A percentile compares a stretch with the other conserved stretches of the same genome.
These are phyloP conservation scores for Ophiostoma novo-ulmi DNA, from an alignment of 2,329 filamentous ascomycete species.

Conservation along the genomic window DNA sequence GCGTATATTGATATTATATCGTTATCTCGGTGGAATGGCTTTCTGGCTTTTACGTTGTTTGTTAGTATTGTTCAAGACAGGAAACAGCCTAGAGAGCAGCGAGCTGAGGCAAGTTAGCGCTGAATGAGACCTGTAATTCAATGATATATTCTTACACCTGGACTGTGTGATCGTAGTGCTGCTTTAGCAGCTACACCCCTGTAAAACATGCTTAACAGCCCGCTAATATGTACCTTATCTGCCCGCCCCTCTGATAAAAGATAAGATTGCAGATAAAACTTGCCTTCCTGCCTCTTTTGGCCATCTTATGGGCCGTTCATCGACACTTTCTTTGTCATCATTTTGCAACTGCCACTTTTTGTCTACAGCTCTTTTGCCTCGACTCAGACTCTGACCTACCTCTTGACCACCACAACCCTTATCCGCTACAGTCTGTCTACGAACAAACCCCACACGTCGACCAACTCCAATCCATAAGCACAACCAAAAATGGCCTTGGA, in stretches of 20 bases:
- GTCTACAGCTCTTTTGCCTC: background rate
- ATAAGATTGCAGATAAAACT: background rate
- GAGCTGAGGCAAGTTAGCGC: too few species aligned
- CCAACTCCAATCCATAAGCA: background rate
- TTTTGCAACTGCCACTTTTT: background rate
- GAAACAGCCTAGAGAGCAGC: too few species aligned
- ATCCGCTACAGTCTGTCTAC: too few species aligned
- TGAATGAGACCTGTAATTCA: too few species aligned
- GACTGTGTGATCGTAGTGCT: background rate
- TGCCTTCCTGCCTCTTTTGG: background rate
- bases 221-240: background rate
- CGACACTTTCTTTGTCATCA: background rate
- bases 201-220: background rate
- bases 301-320: background rate
- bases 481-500: constrained; percentile 13
- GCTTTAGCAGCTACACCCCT: background rate
- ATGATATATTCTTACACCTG: too few species aligned
- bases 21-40: too few species aligned
- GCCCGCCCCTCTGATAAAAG: background rate
- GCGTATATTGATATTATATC: too few species aligned
- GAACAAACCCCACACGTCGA: background rate
- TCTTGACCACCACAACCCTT: background rate
- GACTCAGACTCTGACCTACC: background rate
- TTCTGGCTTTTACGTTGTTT: too few species aligned
- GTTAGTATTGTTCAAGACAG: too few species aligned